Evolutionary conservation across 768 basidiomycete genomes (phyloP), one percentile per base, ranked within the genome.

Genomic region (Tricholoma saponaceum): DNA sequence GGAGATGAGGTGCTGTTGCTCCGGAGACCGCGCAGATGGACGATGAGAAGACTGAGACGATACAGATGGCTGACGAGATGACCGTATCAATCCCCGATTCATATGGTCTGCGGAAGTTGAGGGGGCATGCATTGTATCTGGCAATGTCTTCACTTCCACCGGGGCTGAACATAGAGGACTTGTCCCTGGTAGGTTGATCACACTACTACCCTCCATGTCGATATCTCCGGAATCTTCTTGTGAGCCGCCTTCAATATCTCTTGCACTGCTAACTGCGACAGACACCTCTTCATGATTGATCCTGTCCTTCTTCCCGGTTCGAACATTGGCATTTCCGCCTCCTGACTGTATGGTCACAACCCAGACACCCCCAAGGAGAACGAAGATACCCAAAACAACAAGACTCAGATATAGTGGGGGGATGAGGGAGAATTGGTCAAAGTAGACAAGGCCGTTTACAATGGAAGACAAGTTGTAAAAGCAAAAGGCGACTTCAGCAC

Each of bases 381-480:
- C 70, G 13, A 81, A 70, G 55, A 93, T 92, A 0, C 95, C 95
- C 7, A 92, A 61, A 5, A 79, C 74, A 56, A 98, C 91, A 23
- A 96, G 79, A 4, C 74, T 69, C n/a, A 94, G 80, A 68, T 94
- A 83, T n/a, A 83, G 63, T 0, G 80, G 76, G 1, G 84, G 74
- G 35, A 98, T 86, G 22, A 85, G 76, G 16, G 83, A 79, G 66
- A 92, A 83, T 66, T 98, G 93, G 69, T 95, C 78, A 69, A 91
- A 97, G 71, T 95, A 97, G 46, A 95, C 83, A 54, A 96, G 79
- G 4, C 90, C 90, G 62, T 94, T 95, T 57, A 94, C 78, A 68
- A 98, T 96, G 22, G 90, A 92, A 2, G 92, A 92, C 13, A 95
- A 69, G 68, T 96, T 98, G 74, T 96, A 98, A 70, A 94, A 92